Conservation (phyloP, 495 filamentous ascomycete genomes). For the Penicillium pulvis region DNA sequence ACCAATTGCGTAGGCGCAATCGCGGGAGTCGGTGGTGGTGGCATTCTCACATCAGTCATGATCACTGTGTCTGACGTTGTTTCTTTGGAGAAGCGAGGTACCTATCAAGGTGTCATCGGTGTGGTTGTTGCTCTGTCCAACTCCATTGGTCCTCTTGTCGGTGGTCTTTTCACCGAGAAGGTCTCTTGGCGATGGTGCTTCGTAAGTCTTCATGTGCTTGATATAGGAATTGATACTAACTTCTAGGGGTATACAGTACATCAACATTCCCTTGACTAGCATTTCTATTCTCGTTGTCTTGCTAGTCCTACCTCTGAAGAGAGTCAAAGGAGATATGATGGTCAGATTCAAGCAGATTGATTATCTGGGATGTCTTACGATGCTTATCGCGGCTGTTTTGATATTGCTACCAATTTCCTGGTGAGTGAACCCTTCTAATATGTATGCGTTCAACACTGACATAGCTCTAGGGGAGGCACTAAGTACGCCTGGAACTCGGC, state of each 20-base stretch:
- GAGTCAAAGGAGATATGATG: not conserved
- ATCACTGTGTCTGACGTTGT: conserved; percentile 11
- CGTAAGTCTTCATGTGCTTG: not conserved
- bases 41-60: conserved; percentile 11
- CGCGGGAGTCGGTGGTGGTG: conserved; percentile 10
- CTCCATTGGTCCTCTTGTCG: conserved; percentile 35
- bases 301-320: conserved; percentile 7
- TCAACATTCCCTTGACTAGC: conserved; percentile 9
- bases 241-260: conserved; percentile 1
- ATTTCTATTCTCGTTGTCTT: conserved; percentile 5
- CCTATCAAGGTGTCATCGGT: conserved; percentile 40
- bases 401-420: conserved; percentile 11
- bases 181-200: conserved; percentile 52
- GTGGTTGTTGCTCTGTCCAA: conserved; percentile 46
- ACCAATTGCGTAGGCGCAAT: not conserved
- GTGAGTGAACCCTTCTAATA: not conserved
- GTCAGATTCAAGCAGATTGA: conserved; percentile 10
- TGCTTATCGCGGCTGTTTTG: conserved; percentile 8
- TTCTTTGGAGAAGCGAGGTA: conserved; percentile 10
- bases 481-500: conserved; percentile 16
- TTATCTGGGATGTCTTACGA: conserved; percentile 9
- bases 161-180: conserved; percentile 48
- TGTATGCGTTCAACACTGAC: not conserved
- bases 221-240: not conserved
- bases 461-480: conserved; percentile 7